Conservation (phyloP, 2,329 filamentous ascomycete species). For the Phyllosticta ampelicida region DNA sequence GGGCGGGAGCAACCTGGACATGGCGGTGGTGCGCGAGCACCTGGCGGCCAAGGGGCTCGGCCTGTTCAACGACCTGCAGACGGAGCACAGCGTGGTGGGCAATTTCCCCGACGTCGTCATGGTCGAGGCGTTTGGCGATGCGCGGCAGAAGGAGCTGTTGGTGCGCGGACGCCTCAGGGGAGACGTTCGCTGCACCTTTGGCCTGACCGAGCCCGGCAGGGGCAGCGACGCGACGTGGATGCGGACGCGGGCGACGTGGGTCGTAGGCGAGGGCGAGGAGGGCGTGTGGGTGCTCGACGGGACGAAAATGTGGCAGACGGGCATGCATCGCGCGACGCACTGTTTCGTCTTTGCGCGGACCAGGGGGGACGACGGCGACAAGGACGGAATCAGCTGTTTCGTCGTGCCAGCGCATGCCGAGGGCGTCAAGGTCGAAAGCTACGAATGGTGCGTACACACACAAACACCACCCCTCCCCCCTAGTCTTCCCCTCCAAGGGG, state of each 20-base stretch:
- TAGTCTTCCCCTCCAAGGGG: too few relatives aligned
- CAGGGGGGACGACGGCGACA: conserved; percentile 40
- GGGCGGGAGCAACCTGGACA: conserved; percentile 48
- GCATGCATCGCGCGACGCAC: conserved; percentile 51
- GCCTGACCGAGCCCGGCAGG: conserved; percentile 51
- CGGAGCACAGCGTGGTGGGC: conserved; percentile 51
- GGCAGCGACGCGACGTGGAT: conserved; percentile 55
- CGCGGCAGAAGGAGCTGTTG: conserved; percentile 42
- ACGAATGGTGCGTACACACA: conserved; percentile 38
- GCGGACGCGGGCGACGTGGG: conserved; percentile 41
- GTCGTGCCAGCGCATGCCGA: conserved; percentile 43
- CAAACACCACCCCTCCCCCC: not conserved
- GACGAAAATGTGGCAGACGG: conserved; percentile 55
- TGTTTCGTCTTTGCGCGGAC: conserved; percentile 53
- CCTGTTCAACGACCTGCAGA: conserved; percentile 54
- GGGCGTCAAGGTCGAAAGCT: conserved; percentile 45
- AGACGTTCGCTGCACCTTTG: conserved; percentile 48
- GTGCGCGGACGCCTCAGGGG: conserved; percentile 44
- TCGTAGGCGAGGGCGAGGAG: conserved; percentile 30
- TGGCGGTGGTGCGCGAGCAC: conserved; percentile 52
- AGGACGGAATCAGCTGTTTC: conserved; percentile 50
- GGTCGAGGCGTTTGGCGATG: conserved; percentile 49
- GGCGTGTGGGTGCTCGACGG: conserved; percentile 46
- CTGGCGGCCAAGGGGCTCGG: conserved; percentile 49
- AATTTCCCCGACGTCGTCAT: conserved; percentile 54